phyloP scores from a whole-genome alignment of 2,329 filamentous ascomycete species.

The Neobulgaria alba region DNA sequence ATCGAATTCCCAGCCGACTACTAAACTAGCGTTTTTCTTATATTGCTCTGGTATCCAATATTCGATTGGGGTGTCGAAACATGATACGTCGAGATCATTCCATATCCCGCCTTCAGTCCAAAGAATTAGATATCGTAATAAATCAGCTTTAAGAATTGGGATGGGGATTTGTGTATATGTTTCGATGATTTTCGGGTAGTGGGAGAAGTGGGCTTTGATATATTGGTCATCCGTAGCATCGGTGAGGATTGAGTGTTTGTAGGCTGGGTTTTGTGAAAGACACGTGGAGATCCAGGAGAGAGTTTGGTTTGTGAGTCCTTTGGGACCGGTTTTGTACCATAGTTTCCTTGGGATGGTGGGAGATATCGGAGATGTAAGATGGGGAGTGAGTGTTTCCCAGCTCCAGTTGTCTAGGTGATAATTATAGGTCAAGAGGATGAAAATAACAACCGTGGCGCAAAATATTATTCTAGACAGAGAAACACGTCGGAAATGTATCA shows the following conservation, averaged over 20 bases:
- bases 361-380: no score
- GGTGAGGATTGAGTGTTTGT: constrained; percentile 22
- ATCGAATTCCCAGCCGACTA: constrained; percentile 28
- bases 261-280: constrained; percentile 23
- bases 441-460: no score
- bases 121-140: constrained; percentile 35
- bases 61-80: constrained; percentile 26
- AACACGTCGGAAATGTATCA: no score
- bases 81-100: constrained; percentile 34
- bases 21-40: constrained; percentile 22
- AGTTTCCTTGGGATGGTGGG: constrained; percentile 27
- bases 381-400: no score
- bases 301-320: constrained; percentile 26
- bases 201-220: constrained; percentile 28
- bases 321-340: constrained; percentile 33
- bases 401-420: no score
- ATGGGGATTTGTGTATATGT: constrained; percentile 29
- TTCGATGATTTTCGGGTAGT: constrained; percentile 32
- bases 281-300: constrained; percentile 27
- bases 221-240: constrained; percentile 22
- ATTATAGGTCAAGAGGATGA: no score
- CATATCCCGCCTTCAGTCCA: constrained; percentile 34
- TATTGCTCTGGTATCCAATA: constrained; percentile 32
- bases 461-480: no score
- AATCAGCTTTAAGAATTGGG: constrained; percentile 34